phyloP scores from a whole-genome alignment of 352 stramenopile species.

The Globisporangium heterothallicum region DNA sequence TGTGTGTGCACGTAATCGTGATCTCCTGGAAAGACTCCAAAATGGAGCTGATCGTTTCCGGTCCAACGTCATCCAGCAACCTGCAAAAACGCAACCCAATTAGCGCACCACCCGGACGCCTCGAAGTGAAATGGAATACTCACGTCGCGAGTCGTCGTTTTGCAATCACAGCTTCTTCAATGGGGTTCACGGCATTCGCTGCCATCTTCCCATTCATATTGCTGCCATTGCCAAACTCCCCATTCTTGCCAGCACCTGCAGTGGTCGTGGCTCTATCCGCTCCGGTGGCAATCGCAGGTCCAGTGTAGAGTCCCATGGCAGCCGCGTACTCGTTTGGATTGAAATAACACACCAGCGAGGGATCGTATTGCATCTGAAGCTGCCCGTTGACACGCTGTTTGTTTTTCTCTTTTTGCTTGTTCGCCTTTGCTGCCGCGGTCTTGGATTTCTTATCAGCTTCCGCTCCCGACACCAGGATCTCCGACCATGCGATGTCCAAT shows the following conservation, averaged over 20 bases:
- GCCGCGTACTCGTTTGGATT: slow-evolving; percentile 72
- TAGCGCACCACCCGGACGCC: not conserved
- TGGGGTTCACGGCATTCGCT: slow-evolving; percentile 31
- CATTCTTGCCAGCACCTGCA: not conserved
- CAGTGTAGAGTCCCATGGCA: slow-evolving; percentile 57
- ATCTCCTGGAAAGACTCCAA: slow-evolving; percentile 57
- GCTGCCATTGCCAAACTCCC: slow-evolving; percentile 8
- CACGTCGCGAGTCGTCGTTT: slow-evolving; percentile 50
- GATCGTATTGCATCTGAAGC: slow-evolving; percentile 56
- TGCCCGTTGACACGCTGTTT: slow-evolving; percentile 19
- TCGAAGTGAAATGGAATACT: slow-evolving; percentile 7
- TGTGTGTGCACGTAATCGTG: slow-evolving; percentile 62
- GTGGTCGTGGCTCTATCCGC: not conserved
- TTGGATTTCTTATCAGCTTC: slow-evolving; percentile 47
- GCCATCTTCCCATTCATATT: too few relatives aligned
- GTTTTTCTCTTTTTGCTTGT: slow-evolving; percentile 46
- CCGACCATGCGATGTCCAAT: slow-evolving; percentile 49
- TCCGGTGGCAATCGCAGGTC: slow-evolving; percentile 19
- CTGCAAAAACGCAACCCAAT: slow-evolving; percentile 17
- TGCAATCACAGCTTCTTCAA: slow-evolving; percentile 59
- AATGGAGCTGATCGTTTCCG: slow-evolving; percentile 32
- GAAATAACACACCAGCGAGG: slow-evolving; percentile 71
- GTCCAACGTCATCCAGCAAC: slow-evolving; percentile 50
- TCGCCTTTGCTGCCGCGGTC: slow-evolving; percentile 22
- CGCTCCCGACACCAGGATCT: slow-evolving; percentile 48